Percentiles rank a stretch among this genome's conserved stretches.
Conservation (phyloP, 768 basidiomycete genomes). For the Psilocybe subaeruginosa region DNA sequence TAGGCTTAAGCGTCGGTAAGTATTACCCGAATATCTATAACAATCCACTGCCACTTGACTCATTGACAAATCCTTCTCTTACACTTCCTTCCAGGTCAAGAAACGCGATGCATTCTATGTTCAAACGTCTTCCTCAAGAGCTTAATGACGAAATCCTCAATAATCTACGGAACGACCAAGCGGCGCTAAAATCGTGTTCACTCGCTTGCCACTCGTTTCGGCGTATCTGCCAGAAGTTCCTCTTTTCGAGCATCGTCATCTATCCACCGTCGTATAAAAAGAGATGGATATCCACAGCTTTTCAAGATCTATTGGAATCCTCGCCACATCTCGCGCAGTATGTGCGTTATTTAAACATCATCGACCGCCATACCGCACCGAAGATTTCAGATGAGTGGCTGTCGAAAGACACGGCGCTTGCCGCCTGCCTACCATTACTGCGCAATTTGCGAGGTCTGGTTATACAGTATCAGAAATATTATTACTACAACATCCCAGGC, state of each 20-base stretch:
- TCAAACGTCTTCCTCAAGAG: neutral
- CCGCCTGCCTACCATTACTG: neutral
- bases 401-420: neutral
- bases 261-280: neutral
- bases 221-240: neutral
- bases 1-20: neutral
- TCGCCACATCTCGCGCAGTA: neutral
- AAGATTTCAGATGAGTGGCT: neutral
- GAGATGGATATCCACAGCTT: neutral
- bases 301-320: neutral
- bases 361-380: neutral
- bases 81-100: too few relatives aligned
- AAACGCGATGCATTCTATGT: neutral
- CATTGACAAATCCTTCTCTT: neutral
- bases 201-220: neutral
- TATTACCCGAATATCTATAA: neutral
- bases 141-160: neutral
- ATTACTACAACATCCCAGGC: neutral
- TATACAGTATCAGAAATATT: neutral
- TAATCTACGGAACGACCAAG: neutral
- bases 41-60: neutral
- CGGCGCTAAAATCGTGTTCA: neutral
- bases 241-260: slow-evolving; percentile 1
- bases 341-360: neutral
- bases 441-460: neutral